A percentile compares a stretch with the other conserved stretches of the same genome.
Conservation (phyloP, 2,329 filamentous ascomycete species). For the Pseudopyrenochaeta lycopersici region DNA sequence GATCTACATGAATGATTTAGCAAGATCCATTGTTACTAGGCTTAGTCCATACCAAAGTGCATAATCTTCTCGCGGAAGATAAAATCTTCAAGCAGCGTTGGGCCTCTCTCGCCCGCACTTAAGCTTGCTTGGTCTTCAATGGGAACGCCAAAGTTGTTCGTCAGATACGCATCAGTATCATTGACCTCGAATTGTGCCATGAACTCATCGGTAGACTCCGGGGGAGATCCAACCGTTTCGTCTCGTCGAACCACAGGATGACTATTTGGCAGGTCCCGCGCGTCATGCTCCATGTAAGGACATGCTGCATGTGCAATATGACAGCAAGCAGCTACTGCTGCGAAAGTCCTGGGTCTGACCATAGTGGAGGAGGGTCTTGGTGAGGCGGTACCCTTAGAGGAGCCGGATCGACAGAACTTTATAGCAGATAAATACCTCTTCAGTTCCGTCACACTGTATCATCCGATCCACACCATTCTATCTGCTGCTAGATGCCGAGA, state of each 20-base stretch:
- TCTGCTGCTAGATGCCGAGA: conserved; percentile 3
- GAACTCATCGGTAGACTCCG: conserved; percentile 43
- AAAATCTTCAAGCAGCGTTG: conserved; percentile 76
- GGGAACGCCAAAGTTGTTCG: conserved; percentile 73
- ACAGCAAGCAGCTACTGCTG: conserved; percentile 33
- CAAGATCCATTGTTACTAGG: not conserved
- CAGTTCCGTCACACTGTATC: not conserved
- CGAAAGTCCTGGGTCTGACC: conserved; percentile 31
- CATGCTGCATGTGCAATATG: conserved; percentile 38
- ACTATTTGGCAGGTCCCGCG: conserved; percentile 35
- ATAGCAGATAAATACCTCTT: conserved; percentile 14
- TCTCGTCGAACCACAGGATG: conserved; percentile 42
- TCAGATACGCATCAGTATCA: conserved; percentile 53
- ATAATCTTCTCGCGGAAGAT: conserved; percentile 72
- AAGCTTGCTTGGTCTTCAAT: conserved; percentile 73
- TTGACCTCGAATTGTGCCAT: conserved; percentile 48
- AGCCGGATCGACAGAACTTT: conserved; percentile 14
- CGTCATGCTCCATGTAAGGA: conserved; percentile 47
- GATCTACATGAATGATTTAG: conserved; percentile 13
- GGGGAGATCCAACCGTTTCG: conserved; percentile 11
- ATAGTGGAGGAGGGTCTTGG: conserved; percentile 23
- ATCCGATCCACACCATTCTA: conserved; percentile 1
- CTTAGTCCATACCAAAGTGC: conserved; percentile 18
- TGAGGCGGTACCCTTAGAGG: not conserved
- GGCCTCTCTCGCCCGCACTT: conserved; percentile 71